These are phyloP conservation scores for Rhododendron mucronatum DNA, from an alignment of 148 eudicot species.

Conservation along the genomic window DNA sequence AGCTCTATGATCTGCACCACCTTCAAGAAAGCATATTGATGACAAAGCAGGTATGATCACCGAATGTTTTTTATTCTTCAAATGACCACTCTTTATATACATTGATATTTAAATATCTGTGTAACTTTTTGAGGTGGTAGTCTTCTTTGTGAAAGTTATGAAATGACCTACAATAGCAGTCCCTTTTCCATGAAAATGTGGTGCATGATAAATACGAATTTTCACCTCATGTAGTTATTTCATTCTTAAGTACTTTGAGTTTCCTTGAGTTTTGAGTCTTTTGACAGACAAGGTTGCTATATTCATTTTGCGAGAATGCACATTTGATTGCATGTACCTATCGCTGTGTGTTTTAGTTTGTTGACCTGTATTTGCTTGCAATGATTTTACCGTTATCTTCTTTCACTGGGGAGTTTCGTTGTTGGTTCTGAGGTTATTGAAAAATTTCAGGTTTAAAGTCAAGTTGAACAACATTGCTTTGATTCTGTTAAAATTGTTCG, in stretches of 20 bases:
- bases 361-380: background rate
- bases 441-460: background rate
- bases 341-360: background rate
- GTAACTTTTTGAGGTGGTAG: background rate
- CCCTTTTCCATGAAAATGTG: background rate
- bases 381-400: background rate
- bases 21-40: conserved; percentile 79
- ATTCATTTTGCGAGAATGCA: background rate
- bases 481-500: background rate
- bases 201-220: background rate
- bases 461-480: background rate
- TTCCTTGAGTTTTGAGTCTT: background rate
- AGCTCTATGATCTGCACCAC: conserved; percentile 70
- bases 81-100: background rate
- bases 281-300: background rate
- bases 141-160: background rate
- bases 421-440: background rate
- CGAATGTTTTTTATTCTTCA: background rate
- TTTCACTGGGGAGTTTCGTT: background rate
- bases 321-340: background rate
- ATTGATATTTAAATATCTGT: background rate
- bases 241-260: background rate
- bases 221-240: background rate
- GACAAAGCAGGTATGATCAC: conserved; percentile 75
- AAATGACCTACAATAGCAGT: background rate